phyloP scores from a whole-genome alignment of 1,284 basidiomycete genomes.

The Mycosarcoma mackinlayi region DNA sequence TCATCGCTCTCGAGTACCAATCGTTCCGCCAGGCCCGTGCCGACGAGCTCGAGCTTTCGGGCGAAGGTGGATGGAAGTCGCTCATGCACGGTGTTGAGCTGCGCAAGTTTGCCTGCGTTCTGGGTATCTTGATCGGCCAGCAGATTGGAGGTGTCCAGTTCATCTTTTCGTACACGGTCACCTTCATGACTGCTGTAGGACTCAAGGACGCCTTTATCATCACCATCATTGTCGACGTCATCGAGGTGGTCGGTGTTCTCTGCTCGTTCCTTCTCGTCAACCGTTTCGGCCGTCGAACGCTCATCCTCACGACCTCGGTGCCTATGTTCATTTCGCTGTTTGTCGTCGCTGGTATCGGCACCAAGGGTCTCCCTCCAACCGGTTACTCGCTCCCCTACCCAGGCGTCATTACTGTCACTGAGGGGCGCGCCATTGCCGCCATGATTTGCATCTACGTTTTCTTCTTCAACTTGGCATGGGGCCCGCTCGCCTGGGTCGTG shows the following conservation, averaged over 20 bases:
- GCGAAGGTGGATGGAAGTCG: conserved; percentile 69
- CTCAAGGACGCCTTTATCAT: conserved; percentile 69
- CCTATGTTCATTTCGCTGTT: conserved; percentile 70
- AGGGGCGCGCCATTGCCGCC: conserved; percentile 69
- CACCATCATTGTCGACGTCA: conserved; percentile 67
- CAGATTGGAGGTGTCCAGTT: conserved; percentile 67
- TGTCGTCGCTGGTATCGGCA: conserved; percentile 69
- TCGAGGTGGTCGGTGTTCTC: conserved; percentile 70
- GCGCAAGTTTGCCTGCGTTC: conserved; percentile 69
- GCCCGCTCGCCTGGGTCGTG: conserved; percentile 69
- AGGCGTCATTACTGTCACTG: conserved; percentile 42
- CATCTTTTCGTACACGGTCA: conserved; percentile 69
- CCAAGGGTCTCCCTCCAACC: conserved; percentile 50
- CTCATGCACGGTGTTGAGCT: conserved; percentile 66
- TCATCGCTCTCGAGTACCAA: conserved; percentile 66
- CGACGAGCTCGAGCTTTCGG: conserved; percentile 67
- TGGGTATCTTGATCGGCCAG: conserved; percentile 70
- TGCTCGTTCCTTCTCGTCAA: conserved; percentile 70
- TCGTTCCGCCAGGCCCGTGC: conserved; percentile 69
- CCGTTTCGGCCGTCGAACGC: conserved; percentile 70
- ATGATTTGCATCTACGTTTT: conserved; percentile 71
- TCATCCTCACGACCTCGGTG: conserved; percentile 69
- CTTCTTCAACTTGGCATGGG: conserved; percentile 71
- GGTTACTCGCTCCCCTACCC: conserved; percentile 45
- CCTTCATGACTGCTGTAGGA: conserved; percentile 56